phyloP scores from a whole-genome alignment of 2,329 filamentous ascomycete genomes.

The Daldinia sp. region DNA sequence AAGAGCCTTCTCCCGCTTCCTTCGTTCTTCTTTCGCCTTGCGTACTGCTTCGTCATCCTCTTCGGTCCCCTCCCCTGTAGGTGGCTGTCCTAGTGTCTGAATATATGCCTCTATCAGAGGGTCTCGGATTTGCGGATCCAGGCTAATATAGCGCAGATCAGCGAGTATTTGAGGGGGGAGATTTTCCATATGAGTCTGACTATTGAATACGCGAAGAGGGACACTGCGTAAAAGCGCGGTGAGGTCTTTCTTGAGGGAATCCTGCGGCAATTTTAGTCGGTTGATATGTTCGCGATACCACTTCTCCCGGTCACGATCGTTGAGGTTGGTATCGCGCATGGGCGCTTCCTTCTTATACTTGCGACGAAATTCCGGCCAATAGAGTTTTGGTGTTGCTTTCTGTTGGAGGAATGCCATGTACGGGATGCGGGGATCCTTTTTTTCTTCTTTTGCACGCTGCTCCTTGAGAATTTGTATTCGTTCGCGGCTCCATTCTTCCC shows the following conservation, averaged over 20 bases:
- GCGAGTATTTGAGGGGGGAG: constrained; percentile 70
- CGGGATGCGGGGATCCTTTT: constrained; percentile 81
- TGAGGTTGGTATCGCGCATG: constrained; percentile 77
- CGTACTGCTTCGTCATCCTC: constrained; percentile 62
- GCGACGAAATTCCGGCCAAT: constrained; percentile 95
- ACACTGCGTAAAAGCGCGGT: constrained; percentile 69
- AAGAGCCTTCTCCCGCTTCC: constrained; percentile 71
- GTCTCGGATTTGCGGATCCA: constrained; percentile 69
- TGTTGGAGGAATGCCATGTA: constrained; percentile 84
- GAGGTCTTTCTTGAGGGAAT: constrained; percentile 74
- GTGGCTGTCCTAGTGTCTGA: constrained; percentile 67
- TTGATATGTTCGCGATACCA: constrained; percentile 78
- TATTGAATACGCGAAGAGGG: constrained; percentile 66
- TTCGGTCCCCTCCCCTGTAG: constrained; percentile 49
- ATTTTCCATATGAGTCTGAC: constrained; percentile 60
- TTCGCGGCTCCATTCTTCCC: constrained; percentile 82
- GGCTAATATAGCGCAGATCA: constrained; percentile 75
- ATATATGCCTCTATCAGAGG: constrained; percentile 72
- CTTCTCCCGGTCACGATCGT: constrained; percentile 82
- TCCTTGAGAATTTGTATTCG: constrained; percentile 77
- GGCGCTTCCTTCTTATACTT: constrained; percentile 84
- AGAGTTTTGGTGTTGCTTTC: constrained; percentile 87
- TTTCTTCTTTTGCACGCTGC: constrained; percentile 76
- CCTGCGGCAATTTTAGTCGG: constrained; percentile 70
- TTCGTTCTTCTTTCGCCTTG: constrained; percentile 60